phyloP scores from a whole-genome alignment of 2,329 filamentous ascomycete species.

The Cryphonectria parasitica region DNA sequence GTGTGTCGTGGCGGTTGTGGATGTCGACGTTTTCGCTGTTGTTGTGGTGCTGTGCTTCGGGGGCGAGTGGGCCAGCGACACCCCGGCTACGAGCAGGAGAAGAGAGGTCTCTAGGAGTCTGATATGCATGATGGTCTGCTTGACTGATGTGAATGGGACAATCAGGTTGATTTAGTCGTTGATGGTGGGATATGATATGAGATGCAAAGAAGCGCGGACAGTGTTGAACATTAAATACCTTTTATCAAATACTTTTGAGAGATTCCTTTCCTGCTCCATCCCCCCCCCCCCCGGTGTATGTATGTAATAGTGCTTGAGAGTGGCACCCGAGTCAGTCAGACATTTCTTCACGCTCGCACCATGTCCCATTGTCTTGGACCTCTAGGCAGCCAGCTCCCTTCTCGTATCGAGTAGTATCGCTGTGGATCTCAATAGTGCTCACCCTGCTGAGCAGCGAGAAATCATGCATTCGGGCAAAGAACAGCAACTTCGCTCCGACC shows the following conservation, averaged over 20 bases:
- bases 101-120: not conserved
- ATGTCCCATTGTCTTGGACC: not conserved
- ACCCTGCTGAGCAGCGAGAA: not conserved
- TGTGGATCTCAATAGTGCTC: not conserved
- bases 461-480: not conserved
- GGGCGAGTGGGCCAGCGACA: not conserved
- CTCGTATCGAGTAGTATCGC: not conserved
- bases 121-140: not conserved
- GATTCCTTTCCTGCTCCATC: not conserved
- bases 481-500: not conserved
- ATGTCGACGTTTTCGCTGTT: not conserved
- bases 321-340: not conserved
- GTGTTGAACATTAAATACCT: not conserved
- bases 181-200: not conserved
- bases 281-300: no score
- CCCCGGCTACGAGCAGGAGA: not conserved
- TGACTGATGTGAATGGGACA: not conserved
- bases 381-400: not conserved
- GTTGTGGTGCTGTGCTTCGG: not conserved
- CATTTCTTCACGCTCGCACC: not conserved
- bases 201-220: not conserved
- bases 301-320: not conserved
- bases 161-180: not conserved
- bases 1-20: conserved; percentile 2
- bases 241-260: not conserved